These are phyloP conservation scores for Neostapfia colusana DNA, from an alignment of 176 grass and related monocot genomes.

Conservation along the genomic window DNA sequence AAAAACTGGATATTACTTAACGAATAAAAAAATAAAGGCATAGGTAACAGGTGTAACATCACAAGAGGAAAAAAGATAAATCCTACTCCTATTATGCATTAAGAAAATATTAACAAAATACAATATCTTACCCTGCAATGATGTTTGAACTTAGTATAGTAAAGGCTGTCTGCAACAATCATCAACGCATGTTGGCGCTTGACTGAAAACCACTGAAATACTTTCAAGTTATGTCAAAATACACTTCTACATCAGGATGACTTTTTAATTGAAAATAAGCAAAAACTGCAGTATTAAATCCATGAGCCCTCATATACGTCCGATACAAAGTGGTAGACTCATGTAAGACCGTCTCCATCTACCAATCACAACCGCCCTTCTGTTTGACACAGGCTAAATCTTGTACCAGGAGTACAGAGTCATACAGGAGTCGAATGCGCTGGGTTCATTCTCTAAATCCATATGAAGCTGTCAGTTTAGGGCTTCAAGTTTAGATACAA, in stretches of 20 bases:
- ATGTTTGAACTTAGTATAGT: constrained; percentile 88
- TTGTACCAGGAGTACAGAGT: too few species aligned
- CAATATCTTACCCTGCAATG: constrained; percentile 75
- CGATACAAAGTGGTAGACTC: too few species aligned
- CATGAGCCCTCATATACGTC: neutral
- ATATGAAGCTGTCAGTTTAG: neutral
- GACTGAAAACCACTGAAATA: constrained; percentile 96
- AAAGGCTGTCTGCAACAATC: constrained; percentile 80
- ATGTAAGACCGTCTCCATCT: too few species aligned
- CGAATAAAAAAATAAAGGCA: neutral
- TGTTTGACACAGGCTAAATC: too few species aligned
- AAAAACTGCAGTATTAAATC: neutral
- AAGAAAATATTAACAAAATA: neutral
- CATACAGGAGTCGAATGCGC: too few species aligned
- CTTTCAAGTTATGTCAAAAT: constrained; percentile 11
- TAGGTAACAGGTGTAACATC: neutral
- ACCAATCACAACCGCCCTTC: too few species aligned
- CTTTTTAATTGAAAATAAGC: neutral
- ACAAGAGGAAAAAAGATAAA: constrained; percentile 3
- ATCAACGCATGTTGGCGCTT: constrained; percentile 93
- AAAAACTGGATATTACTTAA: neutral
- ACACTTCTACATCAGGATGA: neutral
- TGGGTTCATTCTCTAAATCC: too few species aligned
- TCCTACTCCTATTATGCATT: neutral
- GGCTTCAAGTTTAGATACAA: neutral